These are phyloP conservation scores for Acanthamoeba royreba DNA, from an alignment of 208 protist genomes.

Conservation along the genomic window DNA sequence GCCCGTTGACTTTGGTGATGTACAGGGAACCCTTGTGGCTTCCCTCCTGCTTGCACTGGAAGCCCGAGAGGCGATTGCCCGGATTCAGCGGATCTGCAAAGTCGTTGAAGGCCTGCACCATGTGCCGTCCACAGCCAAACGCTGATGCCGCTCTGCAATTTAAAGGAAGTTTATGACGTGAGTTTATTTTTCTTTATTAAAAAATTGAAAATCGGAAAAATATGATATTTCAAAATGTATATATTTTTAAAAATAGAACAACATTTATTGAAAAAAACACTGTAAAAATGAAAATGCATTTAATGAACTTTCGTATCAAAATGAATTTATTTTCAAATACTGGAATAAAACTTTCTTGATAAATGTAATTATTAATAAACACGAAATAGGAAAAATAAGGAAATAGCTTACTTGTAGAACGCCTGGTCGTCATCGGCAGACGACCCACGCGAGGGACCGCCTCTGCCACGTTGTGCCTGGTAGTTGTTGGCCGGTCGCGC, in stretches of 20 bases:
- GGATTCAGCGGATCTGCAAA: background rate
- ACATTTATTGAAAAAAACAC: too few relatives aligned
- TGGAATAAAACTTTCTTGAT: too few relatives aligned
- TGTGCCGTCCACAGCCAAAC: background rate
- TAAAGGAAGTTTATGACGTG: background rate
- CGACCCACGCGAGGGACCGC: background rate
- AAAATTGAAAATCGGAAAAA: background rate
- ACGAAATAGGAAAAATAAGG: background rate
- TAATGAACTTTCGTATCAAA: too few relatives aligned
- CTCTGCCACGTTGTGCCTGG: background rate
- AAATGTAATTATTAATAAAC: background rate
- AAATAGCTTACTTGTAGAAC: background rate
- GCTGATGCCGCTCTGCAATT: background rate
- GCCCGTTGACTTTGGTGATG: background rate
- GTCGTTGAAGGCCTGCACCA: background rate
- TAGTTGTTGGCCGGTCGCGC: background rate
- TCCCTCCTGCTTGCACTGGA: background rate
- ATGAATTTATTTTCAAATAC: too few relatives aligned
- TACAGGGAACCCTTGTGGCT: background rate
- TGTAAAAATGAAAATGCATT: too few relatives aligned
- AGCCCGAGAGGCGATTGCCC: background rate
- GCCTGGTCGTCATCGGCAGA: background rate
- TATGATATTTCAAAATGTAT: background rate
- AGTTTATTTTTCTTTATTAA: background rate
- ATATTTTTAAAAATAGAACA: too few relatives aligned